These are phyloP conservation scores for Lasiodiplodia hormozganensis DNA, from an alignment of 2,329 filamentous ascomycete genomes.

Conservation along the genomic window DNA sequence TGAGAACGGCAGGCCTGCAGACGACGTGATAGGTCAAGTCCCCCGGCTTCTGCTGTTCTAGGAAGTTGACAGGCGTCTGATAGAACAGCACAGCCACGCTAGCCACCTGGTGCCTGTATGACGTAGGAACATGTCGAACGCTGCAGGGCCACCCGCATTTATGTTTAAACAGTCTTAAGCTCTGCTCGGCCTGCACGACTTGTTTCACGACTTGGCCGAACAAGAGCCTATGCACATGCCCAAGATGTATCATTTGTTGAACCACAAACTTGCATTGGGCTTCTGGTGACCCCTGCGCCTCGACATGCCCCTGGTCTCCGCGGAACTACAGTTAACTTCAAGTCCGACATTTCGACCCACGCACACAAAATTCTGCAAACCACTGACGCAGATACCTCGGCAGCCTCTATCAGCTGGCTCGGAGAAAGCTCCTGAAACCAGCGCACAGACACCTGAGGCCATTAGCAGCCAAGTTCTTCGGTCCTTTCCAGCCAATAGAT, in stretches of 20 bases:
- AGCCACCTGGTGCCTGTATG: no score
- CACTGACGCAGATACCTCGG: not conserved
- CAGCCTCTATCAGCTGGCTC: not conserved
- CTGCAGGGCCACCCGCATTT: no score
- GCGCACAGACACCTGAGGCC: not conserved
- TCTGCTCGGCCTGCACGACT: no score
- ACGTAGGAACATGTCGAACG: no score
- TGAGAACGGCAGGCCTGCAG: no score
- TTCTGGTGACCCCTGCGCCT: not conserved
- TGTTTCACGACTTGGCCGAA: no score
- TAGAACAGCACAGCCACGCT: no score
- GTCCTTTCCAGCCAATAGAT: not conserved
- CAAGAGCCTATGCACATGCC: no score
- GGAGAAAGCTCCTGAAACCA: not conserved
- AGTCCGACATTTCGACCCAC: not conserved
- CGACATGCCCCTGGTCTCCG: not conserved
- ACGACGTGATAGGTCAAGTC: no score
- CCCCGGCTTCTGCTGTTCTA: no score
- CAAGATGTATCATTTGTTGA: not conserved
- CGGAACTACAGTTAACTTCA: not conserved
- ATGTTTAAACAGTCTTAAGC: no score
- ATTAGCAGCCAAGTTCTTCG: not conserved
- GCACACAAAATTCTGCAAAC: not conserved
- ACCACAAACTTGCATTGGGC: not conserved
- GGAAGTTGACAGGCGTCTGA: no score